These are phyloP conservation scores for Ustilago loliicola DNA, from an alignment of 1,284 basidiomycete species.

Conservation along the genomic window DNA sequence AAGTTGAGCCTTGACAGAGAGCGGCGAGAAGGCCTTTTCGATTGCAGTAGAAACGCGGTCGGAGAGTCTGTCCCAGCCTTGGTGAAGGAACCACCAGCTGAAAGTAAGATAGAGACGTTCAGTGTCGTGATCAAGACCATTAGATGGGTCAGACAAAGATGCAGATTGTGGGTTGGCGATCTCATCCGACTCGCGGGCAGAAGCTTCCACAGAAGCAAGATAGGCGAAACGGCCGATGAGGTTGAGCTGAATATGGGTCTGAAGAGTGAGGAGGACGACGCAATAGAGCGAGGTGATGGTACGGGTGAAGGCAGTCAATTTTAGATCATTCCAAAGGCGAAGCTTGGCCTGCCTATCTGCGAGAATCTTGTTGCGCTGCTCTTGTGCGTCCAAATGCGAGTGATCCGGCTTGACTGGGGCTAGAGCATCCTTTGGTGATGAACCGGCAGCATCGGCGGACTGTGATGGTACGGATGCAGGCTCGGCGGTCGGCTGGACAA, in stretches of 20 bases:
- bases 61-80: constrained; percentile 86
- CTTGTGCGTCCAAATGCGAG: constrained; percentile 41
- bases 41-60: constrained; percentile 80
- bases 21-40: constrained; percentile 79
- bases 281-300: constrained; percentile 87
- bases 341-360: constrained; percentile 56
- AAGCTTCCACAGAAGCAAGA: constrained; percentile 78
- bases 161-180: constrained; percentile 8
- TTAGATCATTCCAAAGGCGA: constrained; percentile 69
- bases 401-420: background rate
- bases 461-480: constrained; percentile 3
- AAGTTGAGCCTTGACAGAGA: constrained; percentile 83
- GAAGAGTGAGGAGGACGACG: constrained; percentile 81
- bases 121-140: constrained; percentile 73
- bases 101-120: constrained; percentile 85
- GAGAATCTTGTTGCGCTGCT: constrained; percentile 42
- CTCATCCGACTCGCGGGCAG: constrained; percentile 38
- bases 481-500: background rate
- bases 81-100: constrained; percentile 90
- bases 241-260: constrained; percentile 85
- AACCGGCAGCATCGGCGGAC: background rate
- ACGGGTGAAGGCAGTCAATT: constrained; percentile 78
- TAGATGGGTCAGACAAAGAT: background rate
- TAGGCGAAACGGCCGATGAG: constrained; percentile 86
- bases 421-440: background rate